Evolutionary conservation across 2,329 filamentous ascomycete genomes (phyloP), one percentile per base, ranked within the genome.

Genomic region (Teratosphaeria nubilosa): DNA sequence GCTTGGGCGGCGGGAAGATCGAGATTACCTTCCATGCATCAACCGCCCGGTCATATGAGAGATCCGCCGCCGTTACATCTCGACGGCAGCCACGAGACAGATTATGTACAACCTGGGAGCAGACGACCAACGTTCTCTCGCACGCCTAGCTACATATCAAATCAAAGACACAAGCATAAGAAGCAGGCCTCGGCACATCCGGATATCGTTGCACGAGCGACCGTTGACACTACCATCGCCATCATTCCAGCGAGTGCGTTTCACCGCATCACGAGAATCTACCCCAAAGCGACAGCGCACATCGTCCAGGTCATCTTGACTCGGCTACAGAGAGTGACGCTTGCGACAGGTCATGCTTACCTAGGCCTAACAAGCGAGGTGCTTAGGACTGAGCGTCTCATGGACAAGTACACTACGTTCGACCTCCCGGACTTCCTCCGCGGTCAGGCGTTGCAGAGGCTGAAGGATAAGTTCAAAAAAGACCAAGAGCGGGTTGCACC

Each of bases 171-270:
- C 59, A 63, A 51, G 54, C 59, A 71, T 45, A 74, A 67, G 63
- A 77, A 71, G 60, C 65, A 83, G 11, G 87, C 86, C 63, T 97
- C 94, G 14, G 91, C 90, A 0, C 94, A 99, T 73, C 94, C 94
- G 11, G 94, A 99, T 69, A 94, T 99, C 62, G 90, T 99, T 63
- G 94, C 92, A n/a, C 83, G 94, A 63, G 94, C 94, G 5, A 95
- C 91, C 16, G 88, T 95, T 25, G 95, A 99, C 70, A 99, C 94
- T 0, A 99, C 95, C 0, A 96, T 99, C 73, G 94, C 94, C 5
- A 95, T 99, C 63, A 99, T 99, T 58, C 95, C 95, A 1, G 94
- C 94, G 0, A 96, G 91, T 70, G 95, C 94, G 3, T 99, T 99
- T 67, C 85, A 91, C 56, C 86, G 95, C 9, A 78, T 99, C 56